Evolutionary conservation across 2,329 filamentous ascomycete species (phyloP), one percentile per base, ranked within the genome.

Genomic region (Teratosphaeria nubilosa): DNA sequence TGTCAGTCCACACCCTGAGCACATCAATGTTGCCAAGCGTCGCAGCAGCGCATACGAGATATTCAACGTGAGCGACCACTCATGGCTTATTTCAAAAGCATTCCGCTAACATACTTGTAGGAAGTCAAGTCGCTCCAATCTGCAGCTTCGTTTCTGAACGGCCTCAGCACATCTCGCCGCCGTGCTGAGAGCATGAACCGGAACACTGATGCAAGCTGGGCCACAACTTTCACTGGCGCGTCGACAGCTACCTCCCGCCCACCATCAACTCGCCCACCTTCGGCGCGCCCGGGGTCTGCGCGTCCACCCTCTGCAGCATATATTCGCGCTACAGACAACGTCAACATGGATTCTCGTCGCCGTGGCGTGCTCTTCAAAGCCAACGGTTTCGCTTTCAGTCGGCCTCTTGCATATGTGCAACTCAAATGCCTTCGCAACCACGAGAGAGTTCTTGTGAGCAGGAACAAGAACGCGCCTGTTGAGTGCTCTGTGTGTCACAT

Each of bases 401-500:
- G 64, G 7, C 60, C 68, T 5, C 59, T 71, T 30, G 64, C 62
- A 14, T 54, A 67, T 58, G 58, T 61, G 9, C 69, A 70, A 56
- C 56, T 70, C 51, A 66, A 66, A 52, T 71, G 69, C 61, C 68
- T 64, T 53, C 65, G 64, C 55, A 58, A 58, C 4, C 69, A 72
- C 61, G 51, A 51, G 45, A 59, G 61, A n/a, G 59, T 70, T 20
- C 59, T 69, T 31, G 62, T 54, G n/a, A 65, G 59, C 51, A 62
- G 62, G 31, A 72, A 72, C 63, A 67, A 66, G 57, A 55, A 63
- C 37, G 68, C 68, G 22, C 68, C 68, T 5, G 69, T 72, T 22
- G 69, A 71, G 58, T 72, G 69, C 59, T 66, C 67, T 13, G 64
- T 72, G 13, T 72, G 69, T 58, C 68, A 70, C 53, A 65, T 64